A percentile compares a stretch with the other conserved stretches of the same genome.
phyloP scores from a whole-genome alignment of 352 stramenopile species.

The Blastocystis sp. region DNA sequence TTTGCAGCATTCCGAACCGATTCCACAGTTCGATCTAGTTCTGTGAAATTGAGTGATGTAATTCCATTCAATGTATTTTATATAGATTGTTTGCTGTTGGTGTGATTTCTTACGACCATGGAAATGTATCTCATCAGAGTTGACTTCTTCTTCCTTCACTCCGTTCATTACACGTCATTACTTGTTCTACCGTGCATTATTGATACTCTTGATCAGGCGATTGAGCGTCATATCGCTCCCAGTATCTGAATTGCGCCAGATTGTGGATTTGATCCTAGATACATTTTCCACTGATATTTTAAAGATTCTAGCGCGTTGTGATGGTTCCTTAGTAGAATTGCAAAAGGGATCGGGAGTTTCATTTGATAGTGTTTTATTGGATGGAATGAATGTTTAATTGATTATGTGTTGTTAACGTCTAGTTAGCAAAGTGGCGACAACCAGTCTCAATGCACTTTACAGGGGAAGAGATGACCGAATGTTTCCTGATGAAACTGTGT shows the following conservation, averaged over 20 bases:
- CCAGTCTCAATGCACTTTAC: background rate
- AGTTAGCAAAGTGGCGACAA: background rate
- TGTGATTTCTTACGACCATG: slow-evolving; percentile 6
- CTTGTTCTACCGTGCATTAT: slow-evolving; percentile 49
- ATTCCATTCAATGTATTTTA: background rate
- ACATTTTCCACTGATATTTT: background rate
- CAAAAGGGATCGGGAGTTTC: background rate
- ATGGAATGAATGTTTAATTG: background rate
- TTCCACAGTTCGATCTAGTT: background rate
- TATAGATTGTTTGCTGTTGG: slow-evolving; percentile 45
- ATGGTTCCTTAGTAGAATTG: background rate
- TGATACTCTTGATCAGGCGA: background rate
- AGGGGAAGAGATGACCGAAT: background rate
- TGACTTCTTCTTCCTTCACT: background rate
- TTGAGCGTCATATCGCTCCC: background rate
- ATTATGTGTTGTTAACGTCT: background rate
- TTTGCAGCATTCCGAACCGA: background rate
- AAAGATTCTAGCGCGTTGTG: background rate
- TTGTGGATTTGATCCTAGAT: background rate
- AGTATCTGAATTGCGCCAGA: background rate
- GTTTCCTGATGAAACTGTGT: slow-evolving; percentile 1
- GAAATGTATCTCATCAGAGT: background rate
- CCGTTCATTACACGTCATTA: slow-evolving; percentile 46
- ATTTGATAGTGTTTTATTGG: background rate
- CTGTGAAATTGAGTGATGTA: background rate